phyloP scores from a whole-genome alignment of 306 rosid species.

The Sicyos baderoa region DNA sequence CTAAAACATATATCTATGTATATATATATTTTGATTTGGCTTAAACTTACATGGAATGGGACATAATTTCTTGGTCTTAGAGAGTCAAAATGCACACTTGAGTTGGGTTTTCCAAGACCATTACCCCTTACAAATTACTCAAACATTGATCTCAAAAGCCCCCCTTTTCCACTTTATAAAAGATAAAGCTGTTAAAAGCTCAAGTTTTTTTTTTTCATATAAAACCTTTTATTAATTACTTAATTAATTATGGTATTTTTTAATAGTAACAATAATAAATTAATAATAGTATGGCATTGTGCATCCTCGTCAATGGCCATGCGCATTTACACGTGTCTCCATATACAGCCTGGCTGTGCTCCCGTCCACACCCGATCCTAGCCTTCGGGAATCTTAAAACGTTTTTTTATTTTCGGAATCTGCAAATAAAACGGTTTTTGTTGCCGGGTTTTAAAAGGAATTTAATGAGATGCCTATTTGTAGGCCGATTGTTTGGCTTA shows the following conservation, averaged over 20 bases:
- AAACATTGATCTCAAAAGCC: slow-evolving; percentile 6
- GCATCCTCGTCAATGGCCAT: neutral
- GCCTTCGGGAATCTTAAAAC: slow-evolving; percentile 5
- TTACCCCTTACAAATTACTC: slow-evolving; percentile 6
- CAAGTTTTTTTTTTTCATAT: neutral
- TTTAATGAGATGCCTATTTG: slow-evolving; percentile 10
- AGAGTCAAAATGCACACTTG: slow-evolving; percentile 16
- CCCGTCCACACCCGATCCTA: neutral
- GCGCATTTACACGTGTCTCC: neutral
- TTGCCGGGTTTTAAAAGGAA: slow-evolving; percentile 1
- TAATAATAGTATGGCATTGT: too few species aligned
- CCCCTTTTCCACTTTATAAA: slow-evolving; percentile 11
- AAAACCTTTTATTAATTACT: neutral
- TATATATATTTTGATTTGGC: neutral
- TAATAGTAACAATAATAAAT: too few species aligned
- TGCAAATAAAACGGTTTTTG: slow-evolving; percentile 13
- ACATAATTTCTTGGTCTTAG: slow-evolving; percentile 15
- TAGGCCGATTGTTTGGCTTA: neutral
- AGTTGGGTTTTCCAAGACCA: slow-evolving; percentile 10
- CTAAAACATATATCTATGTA: too few species aligned
- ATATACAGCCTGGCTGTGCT: neutral
- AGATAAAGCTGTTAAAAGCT: slow-evolving; percentile 12
- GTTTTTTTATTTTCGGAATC: slow-evolving; percentile 4
- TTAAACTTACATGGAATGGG: neutral
- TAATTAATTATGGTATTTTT: neutral